Evolutionary conservation across 177 flowering plant species (phyloP), one percentile per base, ranked within the genome.

Genomic region (Vitis hybrid): DNA sequence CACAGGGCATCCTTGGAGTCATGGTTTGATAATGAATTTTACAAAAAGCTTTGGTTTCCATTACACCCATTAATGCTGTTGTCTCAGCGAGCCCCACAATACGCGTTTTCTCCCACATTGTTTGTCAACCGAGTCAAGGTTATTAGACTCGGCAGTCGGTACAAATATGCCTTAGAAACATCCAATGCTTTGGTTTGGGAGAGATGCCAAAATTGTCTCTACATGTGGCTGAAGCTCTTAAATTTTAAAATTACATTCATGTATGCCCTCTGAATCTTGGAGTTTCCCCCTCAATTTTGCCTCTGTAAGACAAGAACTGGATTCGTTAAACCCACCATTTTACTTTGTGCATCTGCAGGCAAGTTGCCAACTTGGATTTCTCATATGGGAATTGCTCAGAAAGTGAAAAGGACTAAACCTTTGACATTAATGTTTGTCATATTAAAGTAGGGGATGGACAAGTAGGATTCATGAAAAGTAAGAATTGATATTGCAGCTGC

Each of bases 131-230:
- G 31, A 49, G 63, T 48, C 53, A 15, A 14, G 14, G 63, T 13
- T 51, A 16, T 2, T 60, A 7, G 48, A 13, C 73, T 18, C 57
- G 26, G 11, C 31, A 14, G 12, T 16, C 15, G 45, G 50, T 55
- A 2, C 50, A 16, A 53, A 61, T 61, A 55, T 67, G 53, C 75
- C 61, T 60, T 63, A 63, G 71, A 68, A 73, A 50, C 76, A 68
- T 68, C 75, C 54, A 66, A 31, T 61, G 22, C 61, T 60, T 72
- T 15, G 68, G 68, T 15, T 63, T 45, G 1, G 18, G 58, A 7
- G 3, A 54, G 71, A 61, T 67, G 49, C 65, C 50, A 39, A 39
- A 39, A 26, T 26, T 26, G 29, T 26, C 29, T 26, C 29, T 26
- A 26, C 4, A 26, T 26, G 29, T 26, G 29, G 29, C 29, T 26